Evolutionary conservation across 2,329 filamentous ascomycete genomes (phyloP).

Genomic region (Penicillium sp.): DNA sequence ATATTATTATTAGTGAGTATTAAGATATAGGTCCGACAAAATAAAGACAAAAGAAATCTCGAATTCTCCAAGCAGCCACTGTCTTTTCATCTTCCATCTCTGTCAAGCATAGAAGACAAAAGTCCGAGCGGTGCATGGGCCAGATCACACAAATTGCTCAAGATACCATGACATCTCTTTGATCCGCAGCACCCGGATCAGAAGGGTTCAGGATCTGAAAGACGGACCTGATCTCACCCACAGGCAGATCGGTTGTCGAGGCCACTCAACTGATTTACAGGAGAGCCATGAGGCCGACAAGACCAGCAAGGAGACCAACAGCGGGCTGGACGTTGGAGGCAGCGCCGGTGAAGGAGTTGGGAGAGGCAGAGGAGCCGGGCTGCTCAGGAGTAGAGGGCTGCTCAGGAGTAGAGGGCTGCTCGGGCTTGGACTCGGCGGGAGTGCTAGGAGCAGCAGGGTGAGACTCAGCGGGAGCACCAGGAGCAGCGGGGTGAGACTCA

Average conservation of each 20-base stretch:
- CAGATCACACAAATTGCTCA: constrained; percentile 9
- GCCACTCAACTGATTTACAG: constrained; percentile 31
- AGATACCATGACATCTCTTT: not conserved
- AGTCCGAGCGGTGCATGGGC: constrained; percentile 13
- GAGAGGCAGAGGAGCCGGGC: constrained; percentile 10
- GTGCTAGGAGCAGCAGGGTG: not conserved
- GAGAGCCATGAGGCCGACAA: constrained; percentile 40
- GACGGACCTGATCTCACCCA: not conserved
- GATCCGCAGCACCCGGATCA: constrained; percentile 22
- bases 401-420: constrained; percentile 7
- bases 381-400: constrained; percentile 6
- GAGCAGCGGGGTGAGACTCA: not conserved
- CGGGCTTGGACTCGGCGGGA: not conserved
- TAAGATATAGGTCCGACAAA: constrained; percentile 13
- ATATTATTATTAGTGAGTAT: constrained; percentile 24
- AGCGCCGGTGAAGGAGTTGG: constrained; percentile 34
- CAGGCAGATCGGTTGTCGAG: constrained; percentile 3
- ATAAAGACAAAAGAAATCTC: constrained; percentile 18
- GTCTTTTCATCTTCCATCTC: not conserved
- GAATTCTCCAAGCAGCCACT: constrained; percentile 26
- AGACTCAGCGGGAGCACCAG: not conserved
- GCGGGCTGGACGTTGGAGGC: constrained; percentile 37
- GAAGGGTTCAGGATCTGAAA: constrained; percentile 4
- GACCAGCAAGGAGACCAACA: constrained; percentile 38
- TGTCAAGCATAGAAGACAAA: constrained; percentile 2